Evolutionary conservation across 768 basidiomycete genomes (phyloP).

Genomic region (Chalciporus chontae): DNA sequence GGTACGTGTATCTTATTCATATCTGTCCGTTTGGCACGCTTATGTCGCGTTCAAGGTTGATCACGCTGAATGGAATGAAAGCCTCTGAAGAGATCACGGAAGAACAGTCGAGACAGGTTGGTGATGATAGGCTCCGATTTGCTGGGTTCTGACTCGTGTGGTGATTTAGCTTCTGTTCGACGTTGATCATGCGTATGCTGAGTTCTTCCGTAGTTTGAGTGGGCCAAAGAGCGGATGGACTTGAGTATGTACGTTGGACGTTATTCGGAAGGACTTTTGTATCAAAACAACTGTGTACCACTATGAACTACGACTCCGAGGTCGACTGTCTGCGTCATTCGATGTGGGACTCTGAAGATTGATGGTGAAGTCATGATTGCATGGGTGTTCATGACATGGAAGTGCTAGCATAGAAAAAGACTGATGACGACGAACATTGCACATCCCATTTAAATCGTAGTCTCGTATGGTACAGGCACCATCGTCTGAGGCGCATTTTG

Average conservation of each 20-base stretch:
- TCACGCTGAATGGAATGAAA: conserved; percentile 95
- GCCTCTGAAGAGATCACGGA: conserved; percentile 95
- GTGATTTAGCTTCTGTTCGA: conserved; percentile 80
- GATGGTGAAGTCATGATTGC: conserved; percentile 21
- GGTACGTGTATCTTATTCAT: conserved; percentile 50
- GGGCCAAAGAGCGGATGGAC: conserved; percentile 33
- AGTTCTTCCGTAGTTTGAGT: conserved; percentile 80
- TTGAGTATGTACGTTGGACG: conserved; percentile 6
- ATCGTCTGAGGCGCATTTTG: conserved; percentile 92
- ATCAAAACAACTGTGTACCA: not conserved
- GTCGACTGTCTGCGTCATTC: not conserved
- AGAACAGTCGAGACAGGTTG: conserved; percentile 88
- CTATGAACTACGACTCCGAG: not conserved
- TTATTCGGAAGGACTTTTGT: not conserved
- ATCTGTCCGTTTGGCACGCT: not conserved
- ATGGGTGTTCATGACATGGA: conserved; percentile 11
- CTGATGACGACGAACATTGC: conserved; percentile 6
- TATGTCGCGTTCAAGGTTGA: conserved; percentile 59
- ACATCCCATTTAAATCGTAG: conserved; percentile 71
- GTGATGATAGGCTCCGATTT: conserved; percentile 11
- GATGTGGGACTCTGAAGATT: not conserved
- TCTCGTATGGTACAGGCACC: conserved; percentile 91
- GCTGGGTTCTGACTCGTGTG: not conserved
- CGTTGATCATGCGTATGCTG: conserved; percentile 92
- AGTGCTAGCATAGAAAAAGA: conserved; percentile 15